Base-by-base conservation (phyloP, 2,329 filamentous ascomycete genomes). In the Alternaria gansuensis region DNA sequence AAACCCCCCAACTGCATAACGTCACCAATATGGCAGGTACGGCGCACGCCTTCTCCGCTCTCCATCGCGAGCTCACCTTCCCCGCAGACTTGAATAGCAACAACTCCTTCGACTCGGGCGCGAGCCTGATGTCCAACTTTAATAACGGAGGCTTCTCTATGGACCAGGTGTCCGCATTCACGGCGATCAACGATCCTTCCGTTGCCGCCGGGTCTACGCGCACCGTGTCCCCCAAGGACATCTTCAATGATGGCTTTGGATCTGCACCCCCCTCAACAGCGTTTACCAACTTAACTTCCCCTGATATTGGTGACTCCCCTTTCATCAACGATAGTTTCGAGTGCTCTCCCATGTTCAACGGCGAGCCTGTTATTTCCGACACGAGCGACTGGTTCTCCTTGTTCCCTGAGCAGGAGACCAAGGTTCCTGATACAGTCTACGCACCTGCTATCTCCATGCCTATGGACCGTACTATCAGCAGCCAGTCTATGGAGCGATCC, bases 221-320 rank as follows among this genome's bases (percentile, higher is more conserved):
- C 59, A 97, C 93, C 40, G 86, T 97, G 62, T 97, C 93, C 62
- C 93, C 93, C 21, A 89, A 91, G 77, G 92, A 97, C 72, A 83
- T 96, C 65, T 82, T 93, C 69, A 86, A 87, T 67, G 87, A 91
- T 71, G 82, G 85, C 59, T 87, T 87, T 72, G 82, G 87, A 74
- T 96, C 92, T 62, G 87, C 92, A 36, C 93, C 93, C 29, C 91
- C 91, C 73, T 96, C 93, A 2, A 85, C 89, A 45, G 88, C 91
- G 33, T 87, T 95, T 74, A 96, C 93, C 34, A 88, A 92, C 64
- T 75, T 97, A 78, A 96, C 92, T 57, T 95, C 93, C 60, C 93
- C 93, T 43, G 80, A 81, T 65, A 91, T 90, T n/a, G 83, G 90
- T 73, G 90, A 89, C 70, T 96, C 92, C 51, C 92, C 92, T 10